Evolutionary conservation across 495 filamentous ascomycete species (phyloP).

Genomic region (Viridothelium virens): DNA sequence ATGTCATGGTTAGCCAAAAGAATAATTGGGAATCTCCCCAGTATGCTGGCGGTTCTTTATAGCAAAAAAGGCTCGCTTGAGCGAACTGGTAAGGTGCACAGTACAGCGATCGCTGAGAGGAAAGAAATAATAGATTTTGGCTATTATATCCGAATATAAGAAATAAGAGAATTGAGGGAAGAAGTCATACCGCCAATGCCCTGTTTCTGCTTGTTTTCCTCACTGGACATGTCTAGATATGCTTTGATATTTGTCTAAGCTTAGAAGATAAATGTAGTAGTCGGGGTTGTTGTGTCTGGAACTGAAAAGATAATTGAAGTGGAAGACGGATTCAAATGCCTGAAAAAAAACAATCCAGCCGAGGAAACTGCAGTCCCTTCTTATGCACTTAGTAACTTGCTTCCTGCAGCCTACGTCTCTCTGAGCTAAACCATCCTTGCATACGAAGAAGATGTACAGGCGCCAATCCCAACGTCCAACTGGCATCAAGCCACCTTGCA

Average conservation of each 20-base stretch:
- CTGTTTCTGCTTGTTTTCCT: constrained; percentile 8
- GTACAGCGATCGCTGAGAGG: not conserved
- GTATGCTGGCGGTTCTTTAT: not conserved
- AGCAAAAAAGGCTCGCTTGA: not conserved
- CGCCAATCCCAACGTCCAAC: not conserved
- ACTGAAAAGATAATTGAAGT: not conserved
- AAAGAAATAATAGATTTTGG: not conserved
- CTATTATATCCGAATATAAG: not conserved
- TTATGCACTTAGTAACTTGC: not conserved
- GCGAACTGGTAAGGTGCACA: not conserved
- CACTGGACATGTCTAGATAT: not conserved
- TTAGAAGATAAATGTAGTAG: not conserved
- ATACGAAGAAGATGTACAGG: not conserved
- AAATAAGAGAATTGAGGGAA: too few relatives aligned
- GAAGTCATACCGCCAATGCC: not conserved
- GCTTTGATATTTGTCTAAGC: not conserved
- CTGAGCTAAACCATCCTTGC: not conserved
- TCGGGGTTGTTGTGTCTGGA: not conserved
- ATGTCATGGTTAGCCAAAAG: not conserved
- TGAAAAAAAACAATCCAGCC: not conserved
- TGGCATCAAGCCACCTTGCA: constrained; percentile 1
- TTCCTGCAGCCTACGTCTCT: not conserved
- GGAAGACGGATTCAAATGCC: not conserved
- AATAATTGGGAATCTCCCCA: not conserved
- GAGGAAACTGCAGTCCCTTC: not conserved